Base-by-base conservation (phyloP, 768 basidiomycete genomes). In the Trichaptum fuscoviolaceum region DNA sequence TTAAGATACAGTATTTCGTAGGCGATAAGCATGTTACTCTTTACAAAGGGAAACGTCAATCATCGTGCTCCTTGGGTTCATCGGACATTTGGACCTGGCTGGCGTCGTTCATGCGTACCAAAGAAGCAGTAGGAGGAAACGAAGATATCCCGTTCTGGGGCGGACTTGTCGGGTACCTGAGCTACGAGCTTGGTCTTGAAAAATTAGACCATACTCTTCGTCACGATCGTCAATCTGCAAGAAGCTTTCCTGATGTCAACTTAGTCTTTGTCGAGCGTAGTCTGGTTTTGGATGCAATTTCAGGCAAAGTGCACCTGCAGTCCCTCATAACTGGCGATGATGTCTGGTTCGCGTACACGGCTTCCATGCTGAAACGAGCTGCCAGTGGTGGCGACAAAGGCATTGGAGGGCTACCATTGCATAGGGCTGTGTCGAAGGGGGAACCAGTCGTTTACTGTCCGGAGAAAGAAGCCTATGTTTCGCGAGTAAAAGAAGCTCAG, bases 211-310 rank as follows among this genome's bases (percentile, higher is more conserved):
- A 88, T 63, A 76, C 81, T 64, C 73, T 82, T 27, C 73, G 74
- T 30, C 88, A 91, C 72, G 42, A 52, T 52, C 42, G 42, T 52
- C 59, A 61, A 15, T 25, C 25, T 61, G 17, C 25, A 9, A 25
- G 30, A n/a, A 25, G 57, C 2, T 65, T 64, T 62, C 86, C 90
- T 1, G 92, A 93, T 75, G 82, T 91, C 42, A 91, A 91, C 65
- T 75, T 93, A 18, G 79, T 90, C 9, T 92, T 91, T 69, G 88
- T 93, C 10, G 91, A 93, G 70, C 86, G 92, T 64, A 92, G 90
- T 72, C 76, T 94, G 65, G 85, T 93, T 23, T 66, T 92, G 18
- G 92, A 94, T 73, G 76, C 74, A 23, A 71, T 74, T 20, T 81
- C 82, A 0, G 81, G 82, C 12, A 76, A 77, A 7, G 75, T 83